Evolutionary conservation across 1,284 basidiomycete species (phyloP), one percentile per base, ranked within the genome.

Genomic region (Xerocomus minutiporus): DNA sequence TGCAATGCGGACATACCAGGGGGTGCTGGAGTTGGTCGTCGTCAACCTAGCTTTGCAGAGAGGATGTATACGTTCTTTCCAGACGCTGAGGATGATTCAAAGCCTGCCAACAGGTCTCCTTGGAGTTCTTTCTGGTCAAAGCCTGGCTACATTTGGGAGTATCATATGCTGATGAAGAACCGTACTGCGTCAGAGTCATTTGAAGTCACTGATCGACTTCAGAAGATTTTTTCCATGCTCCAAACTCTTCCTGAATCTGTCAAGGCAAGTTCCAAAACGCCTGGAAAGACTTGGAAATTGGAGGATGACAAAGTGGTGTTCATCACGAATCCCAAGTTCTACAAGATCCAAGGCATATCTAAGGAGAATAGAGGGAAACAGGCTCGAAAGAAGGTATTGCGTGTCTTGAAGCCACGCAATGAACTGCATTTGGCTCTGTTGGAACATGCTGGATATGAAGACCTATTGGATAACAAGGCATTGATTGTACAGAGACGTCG

Each of bases 1-100:
- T 49, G 38, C 28, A 41, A 42, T 42, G 39, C 39, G 28, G 15
- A 41, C 23, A 34, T 49, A n/a, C 48, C 39, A n/a, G 31, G 47
- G 11, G 28, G 31, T 15, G 8, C 23, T 26, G 39, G 29, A 26
- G 23, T 20, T 26, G 47, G 39, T n/a, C 9, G 11, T 11, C 5
- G 4, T n/a, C 39, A 41, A 4, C 20, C 23, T 3, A 48, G 17
- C 20, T 48, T 48, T 17, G 29, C 23, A 41, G 47, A 48, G 8
- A 32, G 39, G 2, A 48, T 41, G 11, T 15, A 31, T n/a, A 32
- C 13, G 0, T 48, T 48, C 47, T 48, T 48, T 34, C 39, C 15
- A 41, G 17, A 48, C 5, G n/a, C 9, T 7, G 12, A 20, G 9
- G 1, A 48, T 7, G 29, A 42, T 20, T 23, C 31, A 15, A 32